Evolutionary conservation across 2,329 filamentous ascomycete species (phyloP), one percentile per base, ranked within the genome.

Genomic region (Cadophora sp.): DNA sequence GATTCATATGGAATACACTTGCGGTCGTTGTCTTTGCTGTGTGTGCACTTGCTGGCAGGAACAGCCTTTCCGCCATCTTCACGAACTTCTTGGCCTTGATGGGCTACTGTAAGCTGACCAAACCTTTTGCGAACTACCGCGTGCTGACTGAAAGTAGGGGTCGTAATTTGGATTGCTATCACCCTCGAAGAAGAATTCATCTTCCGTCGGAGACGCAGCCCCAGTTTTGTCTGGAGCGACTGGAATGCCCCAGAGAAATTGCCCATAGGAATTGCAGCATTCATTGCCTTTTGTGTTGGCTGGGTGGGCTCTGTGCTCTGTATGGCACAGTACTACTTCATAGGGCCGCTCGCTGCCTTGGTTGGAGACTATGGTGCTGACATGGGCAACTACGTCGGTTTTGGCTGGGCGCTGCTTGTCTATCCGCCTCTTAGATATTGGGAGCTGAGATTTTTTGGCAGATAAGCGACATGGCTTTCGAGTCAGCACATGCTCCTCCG

Each of bases 251-350:
- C 81, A 59, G 79, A 80, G 3, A 86, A 86, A 73, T 79, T 92
- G 4, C 89, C 90, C 0, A 66, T 90, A 16, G 90, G 90, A 0
- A 79, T 88, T 68, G 88, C 90, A 0, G 89, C 88, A 0, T 79
- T 90, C 8, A 73, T 82, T 2, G 85, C 89, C 0, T 92, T 92
- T 72, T 76, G 89, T 48, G 74, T 91, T 16, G 89, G 89, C 3
- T 91, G 89, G 89, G 83, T 83, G 3, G 89, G 89, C 9, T 85
- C 88, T 0, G 84, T 92, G 31, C 76, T 91, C 56, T 89, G 84
- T 68, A 92, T 92, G 89, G 86, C 87, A 26, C 89, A 92, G 79
- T 85, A 86, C 3, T 92, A 89, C 85, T 92, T 89, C 77, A 71
- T 76, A 51, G 89, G 90, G 0, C 89, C 89, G 0, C 78, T 91